Evolutionary conservation across 2,329 filamentous ascomycete species (phyloP), one percentile per base, ranked within the genome.

Genomic region (Pseudocercospora eumusae): DNA sequence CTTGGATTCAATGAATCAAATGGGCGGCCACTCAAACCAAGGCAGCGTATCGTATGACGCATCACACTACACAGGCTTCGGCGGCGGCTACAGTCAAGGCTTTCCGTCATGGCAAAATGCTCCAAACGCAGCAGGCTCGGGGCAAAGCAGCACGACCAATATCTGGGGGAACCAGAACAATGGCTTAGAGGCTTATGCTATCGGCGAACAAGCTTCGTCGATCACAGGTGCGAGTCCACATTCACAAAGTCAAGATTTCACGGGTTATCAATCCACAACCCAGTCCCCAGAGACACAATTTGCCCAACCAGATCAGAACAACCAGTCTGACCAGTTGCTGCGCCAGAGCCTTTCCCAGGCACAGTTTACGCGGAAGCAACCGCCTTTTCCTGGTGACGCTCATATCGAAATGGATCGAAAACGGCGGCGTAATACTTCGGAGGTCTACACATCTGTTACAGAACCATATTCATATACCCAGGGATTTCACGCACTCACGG

Each of bases 401-500:
- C 61, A 61, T 27, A 52, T 69, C 45, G 67, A 68, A 21, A 40
- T 60, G 15, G 61, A 67, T 67, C 73, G 77, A 40, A 86, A 84
- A 71, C 81, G 82, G 36, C 81, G 82, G 56, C 82, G 84, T 42
- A 92, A 97, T 72, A 89, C 93, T 4, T 93, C 91, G 0, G 85
- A 86, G 54, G 91, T 98, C 59, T 99, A 98, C 75, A 88, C 93
- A 65, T 89, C 86, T 44, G 92, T 99, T 71, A 92, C 90, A 64
- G 89, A 95, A 71, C 93, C 95, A 4, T 97, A 98, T 73, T 88
- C 91, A 9, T 98, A 98, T 73, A 92, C 93, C 0, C 86, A 86
- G 47, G 92, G 91, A 20, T 98, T 96, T 75, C 95, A 99, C 77
- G 90, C 88, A 66, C 85, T 98, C 65, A 92, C 92, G 47, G 87